Conservation (phyloP, 2,329 filamentous ascomycete species). For the Monosporascus sp. region DNA sequence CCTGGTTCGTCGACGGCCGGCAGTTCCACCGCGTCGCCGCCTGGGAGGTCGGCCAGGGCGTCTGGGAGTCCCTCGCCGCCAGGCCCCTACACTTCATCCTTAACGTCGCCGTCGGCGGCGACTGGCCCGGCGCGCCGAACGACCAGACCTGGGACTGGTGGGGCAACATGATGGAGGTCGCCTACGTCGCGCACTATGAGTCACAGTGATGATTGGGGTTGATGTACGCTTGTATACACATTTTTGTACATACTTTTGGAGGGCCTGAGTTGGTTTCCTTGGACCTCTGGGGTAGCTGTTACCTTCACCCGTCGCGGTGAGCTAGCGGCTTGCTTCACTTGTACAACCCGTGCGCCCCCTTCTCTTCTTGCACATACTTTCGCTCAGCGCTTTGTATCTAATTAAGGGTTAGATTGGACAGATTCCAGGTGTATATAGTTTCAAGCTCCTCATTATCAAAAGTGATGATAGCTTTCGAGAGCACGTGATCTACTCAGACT, state of each 20-base stretch:
- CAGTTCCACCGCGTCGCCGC: conserved; percentile 40
- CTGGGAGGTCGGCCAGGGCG: conserved; percentile 30
- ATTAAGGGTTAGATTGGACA: neutral
- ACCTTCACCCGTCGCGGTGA: neutral
- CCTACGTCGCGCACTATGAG: conserved; percentile 39
- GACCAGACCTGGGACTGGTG: conserved; percentile 38
- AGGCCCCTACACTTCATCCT: conserved; percentile 41
- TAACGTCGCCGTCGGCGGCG: conserved; percentile 44
- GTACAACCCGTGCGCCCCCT: neutral
- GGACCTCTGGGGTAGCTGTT: neutral
- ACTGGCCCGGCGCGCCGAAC: conserved; percentile 45
- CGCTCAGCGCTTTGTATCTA: neutral
- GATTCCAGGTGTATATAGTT: too few species aligned
- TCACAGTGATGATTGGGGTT: conserved; percentile 8
- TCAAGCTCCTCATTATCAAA: too few species aligned
- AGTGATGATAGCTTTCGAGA: too few species aligned
- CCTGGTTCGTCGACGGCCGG: conserved; percentile 42
- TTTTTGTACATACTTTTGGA: neutral
- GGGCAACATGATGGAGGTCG: conserved; percentile 46
- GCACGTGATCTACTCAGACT: too few species aligned
- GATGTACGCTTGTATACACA: neutral
- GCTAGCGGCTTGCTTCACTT: neutral
- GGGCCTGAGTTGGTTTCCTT: neutral
- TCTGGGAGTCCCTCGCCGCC: conserved; percentile 40
- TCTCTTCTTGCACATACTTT: conserved; percentile 7